These are phyloP conservation scores for Paramyrothecium sp. DNA, from an alignment of 2,329 filamentous ascomycete genomes.

Conservation along the genomic window DNA sequence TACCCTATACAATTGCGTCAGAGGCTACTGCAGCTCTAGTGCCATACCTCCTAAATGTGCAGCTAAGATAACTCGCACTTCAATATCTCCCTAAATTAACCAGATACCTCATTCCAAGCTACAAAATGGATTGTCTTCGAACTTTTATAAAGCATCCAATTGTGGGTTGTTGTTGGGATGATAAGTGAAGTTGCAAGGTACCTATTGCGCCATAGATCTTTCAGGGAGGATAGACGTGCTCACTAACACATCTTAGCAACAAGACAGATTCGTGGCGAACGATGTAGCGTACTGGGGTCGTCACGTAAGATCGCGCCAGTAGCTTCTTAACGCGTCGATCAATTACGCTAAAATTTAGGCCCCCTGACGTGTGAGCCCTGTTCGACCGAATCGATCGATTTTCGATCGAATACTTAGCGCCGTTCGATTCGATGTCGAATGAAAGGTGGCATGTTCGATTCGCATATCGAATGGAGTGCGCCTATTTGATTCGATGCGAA, in stretches of 20 bases:
- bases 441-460: no score
- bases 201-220: background rate
- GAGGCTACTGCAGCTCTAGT: no score
- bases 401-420: no score
- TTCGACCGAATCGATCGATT: no score
- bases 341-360: no score
- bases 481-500: no score
- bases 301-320: background rate
- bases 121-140: background rate
- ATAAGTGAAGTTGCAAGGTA: background rate
- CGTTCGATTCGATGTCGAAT: no score
- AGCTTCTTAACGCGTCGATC: no score
- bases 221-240: background rate
- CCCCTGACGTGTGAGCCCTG: no score
- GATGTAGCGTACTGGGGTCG: background rate
- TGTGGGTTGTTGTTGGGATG: no score
- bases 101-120: background rate
- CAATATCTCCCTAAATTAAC: background rate
- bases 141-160: background rate
- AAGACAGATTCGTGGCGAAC: background rate
- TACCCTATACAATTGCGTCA: no score
- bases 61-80: background rate
- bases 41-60: background rate
- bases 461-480: no score
- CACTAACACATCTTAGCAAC: background rate